Evolutionary conservation across 2,329 filamentous ascomycete species (phyloP), one percentile per base, ranked within the genome.

Genomic region (Fusarium piperis): DNA sequence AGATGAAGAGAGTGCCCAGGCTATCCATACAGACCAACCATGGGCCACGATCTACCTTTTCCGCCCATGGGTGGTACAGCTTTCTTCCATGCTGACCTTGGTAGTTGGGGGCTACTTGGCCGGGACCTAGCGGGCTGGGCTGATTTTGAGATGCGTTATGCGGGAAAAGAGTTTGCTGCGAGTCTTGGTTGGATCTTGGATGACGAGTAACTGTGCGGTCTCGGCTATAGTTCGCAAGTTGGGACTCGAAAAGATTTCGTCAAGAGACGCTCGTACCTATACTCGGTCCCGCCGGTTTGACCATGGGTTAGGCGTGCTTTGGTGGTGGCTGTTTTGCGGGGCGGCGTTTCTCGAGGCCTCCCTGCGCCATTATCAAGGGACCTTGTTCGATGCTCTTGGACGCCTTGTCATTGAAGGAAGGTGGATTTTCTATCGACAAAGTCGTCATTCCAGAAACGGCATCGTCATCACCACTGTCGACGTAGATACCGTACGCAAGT

Each of bases 321-420:
- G 15, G 23, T n/a, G 48, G 59, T 59, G 48, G 68, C 38, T 68
- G 35, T 64, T 64, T 48, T 63, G 64, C 57, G 57, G 46, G 41
- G 33, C 38, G 38, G 30, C 46, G 53, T 41, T 71, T 71, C 46
- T 63, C 36, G 64, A 67, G 65, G 53, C 53, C 53, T 68, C 65
- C 61, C 59, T 33, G 59, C 59, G 48, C 59, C 59, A 61, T 41
- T 33, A 55, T 55, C 46, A 61, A 28, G 46, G 46, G 35, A 35
- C 46, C 46, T 55, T 61, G 46, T 39, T 61, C 18, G 38, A 28
- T 51, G 23, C n/a, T 64, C 56, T 51, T 9, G 18, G 23, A 23
- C 39, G 26, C 61, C 26, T 51, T 44, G 26, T 48, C 33, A 46
- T 53, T 56, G 46, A 41, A 52, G 33, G 55, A 46, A 44, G 59